Evolutionary conservation across 2,329 filamentous ascomycete species (phyloP), one percentile per base, ranked within the genome.

Genomic region (Graphiopsis chlorocephala): DNA sequence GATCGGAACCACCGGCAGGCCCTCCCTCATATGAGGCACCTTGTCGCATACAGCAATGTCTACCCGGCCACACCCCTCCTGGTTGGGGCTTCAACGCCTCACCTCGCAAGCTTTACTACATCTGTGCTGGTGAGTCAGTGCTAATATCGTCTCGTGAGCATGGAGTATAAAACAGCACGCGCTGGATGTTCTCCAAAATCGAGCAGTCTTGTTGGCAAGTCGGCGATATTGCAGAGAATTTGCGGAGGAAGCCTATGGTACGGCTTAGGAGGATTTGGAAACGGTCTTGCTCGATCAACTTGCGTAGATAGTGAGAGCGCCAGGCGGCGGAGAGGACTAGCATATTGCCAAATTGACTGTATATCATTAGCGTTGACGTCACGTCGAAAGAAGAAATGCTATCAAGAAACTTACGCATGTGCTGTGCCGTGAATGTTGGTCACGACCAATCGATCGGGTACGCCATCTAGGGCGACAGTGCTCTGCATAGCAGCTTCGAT

Each of bases 371-470:
- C 64, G 53, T 35, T 58, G 23, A 23, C 45, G 56, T 47, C 17
- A 17, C 3, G 14, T 14, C 45, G 17, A 48, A 48, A 12, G 25
- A 25, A 11, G 7, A 25, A n/a, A 15, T 50, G 60, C 55, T 12
- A 28, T 29, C 50, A 2, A 38, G 14, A 60, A 14, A 87, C 92
- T 86, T 90, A 96, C 91, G 93, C 93, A 83, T 97, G 94, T 67
- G 93, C 90, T n/a, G 94, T 98, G 60, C 94, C 93, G 78, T 97
- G 96, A 26, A 97, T 89, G 72, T 97, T 98, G n/a, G 94, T 98
- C 64, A 98, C 88, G 59, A 97, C 89, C 80, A 91, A 72, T 77
- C 82, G 70, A 82, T 85, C 67, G 84, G 89, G 72, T 81, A 90
- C 76, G 83, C 91, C 82, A 74, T 90, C 86, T 74, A 98, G 96